These are phyloP conservation scores for Wickerhamomyces ciferrii DNA, from an alignment of 805 yeast genomes.

Conservation along the genomic window DNA sequence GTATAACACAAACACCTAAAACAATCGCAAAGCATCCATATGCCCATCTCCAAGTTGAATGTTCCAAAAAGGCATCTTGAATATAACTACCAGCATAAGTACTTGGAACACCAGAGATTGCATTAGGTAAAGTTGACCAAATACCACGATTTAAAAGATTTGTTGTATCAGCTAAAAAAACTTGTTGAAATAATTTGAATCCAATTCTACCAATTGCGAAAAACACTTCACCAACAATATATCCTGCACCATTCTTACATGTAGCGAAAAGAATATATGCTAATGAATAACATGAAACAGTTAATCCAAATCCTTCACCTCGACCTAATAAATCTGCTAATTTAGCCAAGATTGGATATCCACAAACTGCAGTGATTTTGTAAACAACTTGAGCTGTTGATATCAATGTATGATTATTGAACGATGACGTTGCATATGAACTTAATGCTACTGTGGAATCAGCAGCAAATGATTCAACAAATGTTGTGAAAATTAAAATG, in stretches of 20 bases:
- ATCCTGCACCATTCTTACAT: slow-evolving; percentile 25
- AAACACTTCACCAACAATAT: slow-evolving; percentile 29
- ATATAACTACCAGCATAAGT: slow-evolving; percentile 22
- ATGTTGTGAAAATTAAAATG: slow-evolving; percentile 22
- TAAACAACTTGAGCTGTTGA: slow-evolving; percentile 33
- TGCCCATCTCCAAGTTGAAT: slow-evolving; percentile 44
- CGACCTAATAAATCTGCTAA: slow-evolving; percentile 32
- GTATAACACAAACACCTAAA: slow-evolving; percentile 14
- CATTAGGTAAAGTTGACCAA: slow-evolving; percentile 31
- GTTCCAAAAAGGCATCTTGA: slow-evolving; percentile 25
- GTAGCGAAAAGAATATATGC: slow-evolving; percentile 30
- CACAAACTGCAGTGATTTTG: slow-evolving; percentile 30
- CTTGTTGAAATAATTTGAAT: slow-evolving; percentile 27
- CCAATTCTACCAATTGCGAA: slow-evolving; percentile 33
- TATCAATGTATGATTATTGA: slow-evolving; percentile 30
- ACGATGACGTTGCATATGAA: slow-evolving; percentile 30
- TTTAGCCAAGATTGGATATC: slow-evolving; percentile 33
- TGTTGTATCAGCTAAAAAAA: slow-evolving; percentile 34
- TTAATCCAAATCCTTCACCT: slow-evolving; percentile 30
- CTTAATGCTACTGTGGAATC: slow-evolving; percentile 19
- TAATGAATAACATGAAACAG: slow-evolving; percentile 24
- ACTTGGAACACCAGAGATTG: slow-evolving; percentile 22
- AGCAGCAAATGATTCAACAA: slow-evolving; percentile 23
- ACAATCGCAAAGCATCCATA: slow-evolving; percentile 41
- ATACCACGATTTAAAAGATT: slow-evolving; percentile 32